phyloP scores from a whole-genome alignment of 2,329 filamentous ascomycete genomes.

The Colletotrichum australisinense region DNA sequence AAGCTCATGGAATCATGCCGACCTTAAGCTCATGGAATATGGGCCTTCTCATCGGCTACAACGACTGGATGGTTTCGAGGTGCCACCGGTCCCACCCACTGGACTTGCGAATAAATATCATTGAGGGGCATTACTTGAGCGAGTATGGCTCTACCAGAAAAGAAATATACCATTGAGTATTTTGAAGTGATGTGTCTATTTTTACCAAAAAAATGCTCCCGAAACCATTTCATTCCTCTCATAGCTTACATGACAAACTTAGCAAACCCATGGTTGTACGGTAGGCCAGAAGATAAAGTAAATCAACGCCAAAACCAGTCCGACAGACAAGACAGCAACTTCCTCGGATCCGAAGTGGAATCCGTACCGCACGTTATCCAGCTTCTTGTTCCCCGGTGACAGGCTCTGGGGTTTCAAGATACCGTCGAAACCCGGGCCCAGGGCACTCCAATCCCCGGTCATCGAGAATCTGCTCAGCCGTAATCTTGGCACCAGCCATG shows the following conservation, averaged over 20 bases:
- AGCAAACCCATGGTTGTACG: conserved; percentile 1
- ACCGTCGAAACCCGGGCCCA: conserved; percentile 39
- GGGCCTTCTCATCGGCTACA: too few relatives aligned
- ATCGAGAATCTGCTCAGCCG: conserved; percentile 55
- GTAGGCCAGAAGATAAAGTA: conserved; percentile 18
- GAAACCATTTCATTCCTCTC: background rate
- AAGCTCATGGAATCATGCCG: too few relatives aligned
- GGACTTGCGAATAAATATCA: too few relatives aligned
- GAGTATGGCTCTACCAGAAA: too few relatives aligned
- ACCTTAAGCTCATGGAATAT: too few relatives aligned
- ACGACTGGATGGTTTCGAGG: too few relatives aligned
- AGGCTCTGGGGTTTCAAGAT: conserved; percentile 25
- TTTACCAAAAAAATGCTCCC: background rate
- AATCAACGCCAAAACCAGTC: background rate
- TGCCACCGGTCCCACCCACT: too few relatives aligned
- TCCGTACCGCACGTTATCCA: conserved; percentile 26
- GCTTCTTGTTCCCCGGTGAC: conserved; percentile 9
- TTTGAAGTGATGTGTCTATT: background rate
- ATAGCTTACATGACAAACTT: too few relatives aligned
- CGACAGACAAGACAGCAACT: conserved; percentile 18
- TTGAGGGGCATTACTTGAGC: too few relatives aligned
- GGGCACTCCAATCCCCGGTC: conserved; percentile 44
- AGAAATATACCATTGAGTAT: too few relatives aligned
- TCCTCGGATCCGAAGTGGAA: conserved; percentile 37
- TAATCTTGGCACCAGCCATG: conserved; percentile 74